Conservation (phyloP, 2,329 filamentous ascomycete species). For the Sporothrix pallida region DNA sequence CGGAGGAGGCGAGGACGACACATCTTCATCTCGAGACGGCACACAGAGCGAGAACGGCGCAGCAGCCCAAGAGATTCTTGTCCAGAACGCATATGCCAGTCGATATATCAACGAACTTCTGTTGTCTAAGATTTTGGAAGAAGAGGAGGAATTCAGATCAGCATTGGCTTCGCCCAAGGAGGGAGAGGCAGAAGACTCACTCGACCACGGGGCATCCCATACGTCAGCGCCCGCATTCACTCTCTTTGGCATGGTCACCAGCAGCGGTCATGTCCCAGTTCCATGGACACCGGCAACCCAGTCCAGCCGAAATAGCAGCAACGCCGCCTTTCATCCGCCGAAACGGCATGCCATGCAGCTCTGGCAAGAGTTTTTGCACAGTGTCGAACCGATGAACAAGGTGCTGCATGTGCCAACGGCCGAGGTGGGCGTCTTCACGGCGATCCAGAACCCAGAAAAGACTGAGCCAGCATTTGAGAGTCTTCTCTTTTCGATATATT, state of each 20-base stretch:
- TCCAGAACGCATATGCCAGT: constrained; percentile 36
- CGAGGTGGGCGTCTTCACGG: constrained; percentile 37
- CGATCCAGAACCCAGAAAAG: constrained; percentile 35
- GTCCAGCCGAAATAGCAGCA: not conserved
- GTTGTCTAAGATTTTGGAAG: constrained; percentile 39
- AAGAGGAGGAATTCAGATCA: constrained; percentile 39
- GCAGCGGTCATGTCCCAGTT: not conserved
- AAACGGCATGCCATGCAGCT: constrained; percentile 36
- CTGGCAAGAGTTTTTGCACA: constrained; percentile 38
- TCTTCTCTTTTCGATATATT: constrained; percentile 39
- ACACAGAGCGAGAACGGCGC: constrained; percentile 19
- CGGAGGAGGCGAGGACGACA: not conserved
- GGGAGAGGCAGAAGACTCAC: constrained; percentile 28
- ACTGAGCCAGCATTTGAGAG: constrained; percentile 30
- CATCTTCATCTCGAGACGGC: constrained; percentile 12
- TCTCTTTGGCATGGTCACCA: constrained; percentile 33
- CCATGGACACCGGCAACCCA: not conserved
- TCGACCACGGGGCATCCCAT: not conserved
- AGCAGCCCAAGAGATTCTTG: constrained; percentile 35
- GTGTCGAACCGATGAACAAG: constrained; percentile 39
- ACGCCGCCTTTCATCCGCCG: constrained; percentile 33
- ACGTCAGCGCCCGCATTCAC: constrained; percentile 24
- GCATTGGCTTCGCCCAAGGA: constrained; percentile 33
- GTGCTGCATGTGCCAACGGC: constrained; percentile 39
- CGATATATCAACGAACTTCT: constrained; percentile 41